These are phyloP conservation scores for Paramyrothecium sp. DNA, from an alignment of 2,329 filamentous ascomycete species.

Conservation along the genomic window DNA sequence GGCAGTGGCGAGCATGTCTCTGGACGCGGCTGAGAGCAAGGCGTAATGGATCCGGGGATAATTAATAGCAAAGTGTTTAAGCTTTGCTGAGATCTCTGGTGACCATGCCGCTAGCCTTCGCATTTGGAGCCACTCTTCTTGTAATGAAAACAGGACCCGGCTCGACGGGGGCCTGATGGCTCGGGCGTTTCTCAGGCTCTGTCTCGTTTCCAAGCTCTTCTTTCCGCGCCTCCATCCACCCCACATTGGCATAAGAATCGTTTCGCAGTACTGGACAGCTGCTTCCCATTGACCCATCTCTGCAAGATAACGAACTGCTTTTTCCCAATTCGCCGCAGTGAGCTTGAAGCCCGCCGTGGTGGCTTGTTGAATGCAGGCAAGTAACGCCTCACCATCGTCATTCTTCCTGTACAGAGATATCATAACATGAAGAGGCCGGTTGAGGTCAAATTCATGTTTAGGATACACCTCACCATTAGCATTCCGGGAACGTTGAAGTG, in stretches of 20 bases:
- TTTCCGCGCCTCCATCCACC: constrained; percentile 60
- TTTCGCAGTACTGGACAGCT: constrained; percentile 75
- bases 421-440: constrained; percentile 48
- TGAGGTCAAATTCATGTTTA: constrained; percentile 51
- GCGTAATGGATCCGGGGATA: constrained; percentile 42
- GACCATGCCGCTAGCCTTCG: constrained; percentile 50
- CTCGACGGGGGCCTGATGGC: constrained; percentile 16
- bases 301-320: constrained; percentile 67
- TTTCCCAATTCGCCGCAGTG: constrained; percentile 79
- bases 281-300: constrained; percentile 56
- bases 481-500: constrained; percentile 32
- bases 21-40: constrained; percentile 30
- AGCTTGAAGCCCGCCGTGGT: constrained; percentile 68
- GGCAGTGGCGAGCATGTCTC: constrained; percentile 22
- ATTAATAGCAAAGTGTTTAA: constrained; percentile 33
- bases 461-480: constrained; percentile 34
- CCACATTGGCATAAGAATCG: constrained; percentile 75
- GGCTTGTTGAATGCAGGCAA: constrained; percentile 53
- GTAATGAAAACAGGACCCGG: constrained; percentile 24
- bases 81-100: constrained; percentile 35
- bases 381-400: constrained; percentile 44
- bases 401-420: constrained; percentile 40
- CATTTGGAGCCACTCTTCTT: constrained; percentile 48
- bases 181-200: constrained; percentile 21
- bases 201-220: constrained; percentile 10